Evolutionary conservation across 768 basidiomycete species (phyloP), one percentile per base, ranked within the genome.

Genomic region (Coprinopsis cinerea): DNA sequence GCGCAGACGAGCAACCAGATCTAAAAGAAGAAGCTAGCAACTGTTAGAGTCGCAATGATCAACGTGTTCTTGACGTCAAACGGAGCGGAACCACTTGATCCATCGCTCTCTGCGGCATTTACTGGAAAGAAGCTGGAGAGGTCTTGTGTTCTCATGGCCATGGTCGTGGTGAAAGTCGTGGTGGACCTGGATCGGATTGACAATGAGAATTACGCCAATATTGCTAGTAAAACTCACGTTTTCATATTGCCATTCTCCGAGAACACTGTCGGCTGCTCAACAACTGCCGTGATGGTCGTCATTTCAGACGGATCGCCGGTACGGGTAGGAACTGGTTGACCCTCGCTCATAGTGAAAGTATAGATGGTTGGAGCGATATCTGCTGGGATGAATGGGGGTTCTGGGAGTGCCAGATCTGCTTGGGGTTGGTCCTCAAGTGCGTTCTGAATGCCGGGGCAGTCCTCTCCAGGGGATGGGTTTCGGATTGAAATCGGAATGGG

Each of bases 401-500:
- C 49, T 10, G 60, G 49, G 2, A 64, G 63, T n/a, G 69, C 65
- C 25, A 57, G 64, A 7, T 59, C 63, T 11, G 58, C 48, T 50
- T 76, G 74, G 6, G 69, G 70, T 53, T 64, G 64, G n/a, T 26
- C 53, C 58, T 55, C 57, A 22, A 65, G 57, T 30, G 34, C 46
- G 47, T 57, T 64, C 22, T 55, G 36, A 37, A 55, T 58, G n/a
- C 42, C 32, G 22, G 54, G 45, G 48, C 71, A 72, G 22, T 18
- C 37, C 2, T 53, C 35, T 23, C 45, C 54, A 20, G 59, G 57
- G 35, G 51, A 55, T 15, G 53, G 32, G 53, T 71, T 72, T 24
- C 60, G 47, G 26, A 76, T 58, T 2, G 58, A 58, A 11, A 75
- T 57, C 2, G 69, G 63, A 18, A 76, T 59, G 2, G 70, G 63